phyloP scores from a whole-genome alignment of 345 rosid species.

The Salix arbutifolia region DNA sequence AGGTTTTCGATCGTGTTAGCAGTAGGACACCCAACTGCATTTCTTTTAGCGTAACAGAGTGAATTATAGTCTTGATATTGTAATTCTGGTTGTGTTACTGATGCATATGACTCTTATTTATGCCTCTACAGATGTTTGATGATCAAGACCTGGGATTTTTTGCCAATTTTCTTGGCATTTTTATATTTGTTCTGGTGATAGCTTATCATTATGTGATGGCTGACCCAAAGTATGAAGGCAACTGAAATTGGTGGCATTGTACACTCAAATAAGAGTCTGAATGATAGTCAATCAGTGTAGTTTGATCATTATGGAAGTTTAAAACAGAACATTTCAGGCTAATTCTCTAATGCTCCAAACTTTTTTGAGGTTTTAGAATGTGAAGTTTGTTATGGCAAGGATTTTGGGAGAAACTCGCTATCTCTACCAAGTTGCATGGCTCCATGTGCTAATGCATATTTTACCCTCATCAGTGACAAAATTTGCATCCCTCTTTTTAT shows the following conservation, averaged over 20 bases:
- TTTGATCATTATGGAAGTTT: not conserved
- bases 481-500: not conserved
- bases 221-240: constrained; percentile 73
- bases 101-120: not conserved
- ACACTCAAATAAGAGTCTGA: not conserved
- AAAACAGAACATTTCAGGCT: not conserved
- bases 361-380: not conserved
- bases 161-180: constrained; percentile 74
- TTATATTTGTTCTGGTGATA: constrained; percentile 63
- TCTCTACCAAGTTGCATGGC: not conserved
- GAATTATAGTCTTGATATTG: not conserved
- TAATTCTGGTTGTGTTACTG: not conserved
- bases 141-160: constrained; percentile 76
- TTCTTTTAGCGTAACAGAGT: not conserved
- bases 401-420: not conserved
- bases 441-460: not conserved
- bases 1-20: no score
- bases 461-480: not conserved
- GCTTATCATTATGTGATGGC: constrained; percentile 78
- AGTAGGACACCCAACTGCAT: no score
- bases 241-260: constrained; percentile 20
- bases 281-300: not conserved
- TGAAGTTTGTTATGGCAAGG: not conserved
- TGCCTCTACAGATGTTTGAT: constrained; percentile 66
- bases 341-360: not conserved